Evolutionary conservation across 1,139 yeast genomes (phyloP).

Genomic region (Neolecta irregularis): DNA sequence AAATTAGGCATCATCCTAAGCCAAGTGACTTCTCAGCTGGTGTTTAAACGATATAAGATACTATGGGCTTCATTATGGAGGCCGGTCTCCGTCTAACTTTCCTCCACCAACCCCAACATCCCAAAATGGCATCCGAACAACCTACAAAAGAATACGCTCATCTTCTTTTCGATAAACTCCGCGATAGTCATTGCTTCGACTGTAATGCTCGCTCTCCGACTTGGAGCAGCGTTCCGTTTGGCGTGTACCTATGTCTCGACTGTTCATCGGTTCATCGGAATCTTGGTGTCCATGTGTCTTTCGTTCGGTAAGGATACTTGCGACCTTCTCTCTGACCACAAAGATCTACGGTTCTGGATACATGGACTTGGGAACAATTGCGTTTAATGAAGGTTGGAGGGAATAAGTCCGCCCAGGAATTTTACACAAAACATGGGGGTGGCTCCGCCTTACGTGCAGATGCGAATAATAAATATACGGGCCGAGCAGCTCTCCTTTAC

Average conservation of each 20-base stretch:
- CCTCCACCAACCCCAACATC: no score
- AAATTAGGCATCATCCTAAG: no score
- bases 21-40: no score
- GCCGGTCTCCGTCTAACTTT: no score
- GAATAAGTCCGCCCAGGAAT: conserved; percentile 55
- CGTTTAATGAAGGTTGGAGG: conserved; percentile 92
- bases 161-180: no score
- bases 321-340: background rate
- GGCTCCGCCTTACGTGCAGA: conserved; percentile 21
- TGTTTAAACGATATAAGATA: no score
- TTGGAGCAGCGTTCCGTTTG: conserved; percentile 98
- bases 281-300: conserved; percentile 89
- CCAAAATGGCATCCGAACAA: no score
- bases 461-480: conserved; percentile 64
- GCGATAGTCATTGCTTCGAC: conserved; percentile 63
- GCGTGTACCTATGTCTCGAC: conserved; percentile 88
- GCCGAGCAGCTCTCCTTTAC: conserved; percentile 62
- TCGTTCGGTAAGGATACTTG: conserved; percentile 35
- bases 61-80: no score
- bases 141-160: no score
- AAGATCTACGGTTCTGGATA: conserved; percentile 90
- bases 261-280: conserved; percentile 96
- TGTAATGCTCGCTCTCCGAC: conserved; percentile 94
- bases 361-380: conserved; percentile 83
- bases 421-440: conserved; percentile 54